Percentiles rank a stretch among this genome's conserved stretches.
phyloP scores from a whole-genome alignment of 2,329 filamentous ascomycete genomes.

The Fusarium sp. region DNA sequence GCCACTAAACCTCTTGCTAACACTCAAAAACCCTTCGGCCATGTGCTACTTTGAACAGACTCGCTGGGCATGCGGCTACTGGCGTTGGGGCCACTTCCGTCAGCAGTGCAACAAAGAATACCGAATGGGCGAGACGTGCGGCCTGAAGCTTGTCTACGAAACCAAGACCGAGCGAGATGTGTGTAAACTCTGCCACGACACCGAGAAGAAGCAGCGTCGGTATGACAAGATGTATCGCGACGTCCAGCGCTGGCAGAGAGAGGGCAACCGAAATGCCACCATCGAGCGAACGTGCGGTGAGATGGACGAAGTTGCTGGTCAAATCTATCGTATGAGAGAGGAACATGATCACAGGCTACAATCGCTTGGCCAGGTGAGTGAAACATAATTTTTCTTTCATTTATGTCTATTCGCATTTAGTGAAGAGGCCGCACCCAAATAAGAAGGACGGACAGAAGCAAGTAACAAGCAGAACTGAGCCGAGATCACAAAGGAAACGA shows the following conservation, averaged over 20 bases:
- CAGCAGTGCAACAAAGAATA: slow-evolving; percentile 95
- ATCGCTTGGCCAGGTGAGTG: slow-evolving; percentile 49
- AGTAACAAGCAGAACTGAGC: slow-evolving; percentile 4
- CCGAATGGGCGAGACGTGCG: slow-evolving; percentile 95
- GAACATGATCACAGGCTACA: slow-evolving; percentile 56
- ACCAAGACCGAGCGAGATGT: slow-evolving; percentile 73
- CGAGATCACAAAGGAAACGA: slow-evolving; percentile 15
- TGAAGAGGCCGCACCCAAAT: slow-evolving; percentile 6
- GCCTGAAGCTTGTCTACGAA: slow-evolving; percentile 87
- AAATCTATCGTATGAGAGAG: slow-evolving; percentile 65
- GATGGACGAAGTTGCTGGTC: slow-evolving; percentile 73
- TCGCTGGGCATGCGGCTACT: slow-evolving; percentile 87
- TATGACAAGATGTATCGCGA: slow-evolving; percentile 80
- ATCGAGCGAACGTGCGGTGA: slow-evolving; percentile 79
- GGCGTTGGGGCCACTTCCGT: slow-evolving; percentile 94
- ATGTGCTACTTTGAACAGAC: slow-evolving; percentile 99
- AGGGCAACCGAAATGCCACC: slow-evolving; percentile 79
- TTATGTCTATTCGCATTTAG: slow-evolving; percentile 10
- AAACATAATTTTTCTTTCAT: slow-evolving; percentile 16
- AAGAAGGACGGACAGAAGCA: slow-evolving; percentile 2
- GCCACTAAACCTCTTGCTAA: slow-evolving; percentile 29
- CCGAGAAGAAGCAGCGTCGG: slow-evolving; percentile 85
- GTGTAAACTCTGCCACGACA: slow-evolving; percentile 90
- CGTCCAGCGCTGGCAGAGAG: slow-evolving; percentile 80
- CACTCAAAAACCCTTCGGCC: slow-evolving; percentile 48